Base-by-base conservation (phyloP, 805 yeast species). In the Kockiozyma suomiensis region DNA sequence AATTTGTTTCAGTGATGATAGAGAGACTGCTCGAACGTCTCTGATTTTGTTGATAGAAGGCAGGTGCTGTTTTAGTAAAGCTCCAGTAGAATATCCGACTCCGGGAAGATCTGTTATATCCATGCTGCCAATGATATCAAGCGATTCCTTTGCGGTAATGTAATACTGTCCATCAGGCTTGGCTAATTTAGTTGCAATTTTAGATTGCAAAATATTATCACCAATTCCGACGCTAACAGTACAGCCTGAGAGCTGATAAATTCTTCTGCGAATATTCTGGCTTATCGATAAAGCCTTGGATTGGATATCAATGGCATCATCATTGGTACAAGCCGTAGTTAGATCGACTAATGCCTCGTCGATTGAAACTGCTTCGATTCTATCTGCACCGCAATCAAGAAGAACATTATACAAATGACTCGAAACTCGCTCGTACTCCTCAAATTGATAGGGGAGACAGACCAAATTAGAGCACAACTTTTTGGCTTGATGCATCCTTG, bases 261-360 rank as follows among this genome's bases (percentile, higher is more conserved):
- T 74, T 15, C 72, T 73, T 0, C 65, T 43, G 50, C 86, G 73
- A 10, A 85, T 75, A 3, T 70, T 66, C 1, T 64, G 61, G 28
- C 71, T 75, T 12, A 73, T 62, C 10, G 55, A 57, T 28, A 66
- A 51, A 0, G 77, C 75, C 51, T 47, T 73, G 26, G 60, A 56
- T 25, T 59, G 64, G 45, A 51, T 32, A 1, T 56, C 13, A 26
- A 49, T 49, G 21, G 58, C 66, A 2, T 33, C 57, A 15, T 19
- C 21, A 4, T 5, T 49, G n/a, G 45, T 4, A 50, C 62, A 41
- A 2, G 64, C 45, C 0, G 79, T 67, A 0, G 85, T 75, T 1
- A 86, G 78, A 67, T 90, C 96, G 8, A 90, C 70, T n/a, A 94
- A 74, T 0, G 91, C 97, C 70, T 94, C 99, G 72, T 94, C 98